A percentile compares a stretch with the other conserved stretches of the same genome.
Conservation (phyloP, 163 green algal genomes). For the Scenedesmus sp. region DNA sequence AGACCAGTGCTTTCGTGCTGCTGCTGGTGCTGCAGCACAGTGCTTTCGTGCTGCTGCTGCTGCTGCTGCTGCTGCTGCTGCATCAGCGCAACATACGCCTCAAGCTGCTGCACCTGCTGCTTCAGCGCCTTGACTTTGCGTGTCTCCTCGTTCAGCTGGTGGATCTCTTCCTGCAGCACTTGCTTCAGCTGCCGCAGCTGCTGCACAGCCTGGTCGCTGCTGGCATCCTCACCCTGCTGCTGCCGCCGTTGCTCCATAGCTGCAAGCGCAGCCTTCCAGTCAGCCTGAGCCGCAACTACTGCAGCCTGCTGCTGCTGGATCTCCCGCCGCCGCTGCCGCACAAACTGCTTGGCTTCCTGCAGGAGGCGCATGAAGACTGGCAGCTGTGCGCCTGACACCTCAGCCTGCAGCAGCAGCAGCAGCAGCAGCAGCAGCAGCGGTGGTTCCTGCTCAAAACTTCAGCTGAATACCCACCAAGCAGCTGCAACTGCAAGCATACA, state of each 20-base stretch:
- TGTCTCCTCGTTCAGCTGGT: slow-evolving; percentile 58
- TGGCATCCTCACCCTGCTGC: background rate
- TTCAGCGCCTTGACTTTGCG: slow-evolving; percentile 53
- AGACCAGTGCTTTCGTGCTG: background rate
- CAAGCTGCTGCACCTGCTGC: slow-evolving; percentile 36
- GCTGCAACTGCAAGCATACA: background rate
- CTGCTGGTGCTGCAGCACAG: background rate
- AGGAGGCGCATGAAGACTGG: slow-evolving; percentile 24
- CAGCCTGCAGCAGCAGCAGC: background rate
- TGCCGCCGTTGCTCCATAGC: background rate
- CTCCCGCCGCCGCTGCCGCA: slow-evolving; percentile 52
- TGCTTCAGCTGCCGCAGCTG: slow-evolving; percentile 54
- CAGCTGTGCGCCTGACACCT: background rate
- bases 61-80: background rate
- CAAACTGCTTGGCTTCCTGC: slow-evolving; percentile 47
- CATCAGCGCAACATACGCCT: background rate
- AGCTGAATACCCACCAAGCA: background rate
- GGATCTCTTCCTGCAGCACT: slow-evolving; percentile 57
- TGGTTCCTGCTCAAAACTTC: background rate
- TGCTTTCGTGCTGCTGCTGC: background rate
- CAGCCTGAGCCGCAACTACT: slow-evolving; percentile 41
- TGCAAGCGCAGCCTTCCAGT: slow-evolving; percentile 46
- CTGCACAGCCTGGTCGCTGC: slow-evolving; percentile 3
- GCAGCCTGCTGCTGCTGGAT: slow-evolving; percentile 52
- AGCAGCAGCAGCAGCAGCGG: background rate